These are phyloP conservation scores for Fusarium papillatum DNA, from an alignment of 2,329 filamentous ascomycete genomes.

Conservation along the genomic window DNA sequence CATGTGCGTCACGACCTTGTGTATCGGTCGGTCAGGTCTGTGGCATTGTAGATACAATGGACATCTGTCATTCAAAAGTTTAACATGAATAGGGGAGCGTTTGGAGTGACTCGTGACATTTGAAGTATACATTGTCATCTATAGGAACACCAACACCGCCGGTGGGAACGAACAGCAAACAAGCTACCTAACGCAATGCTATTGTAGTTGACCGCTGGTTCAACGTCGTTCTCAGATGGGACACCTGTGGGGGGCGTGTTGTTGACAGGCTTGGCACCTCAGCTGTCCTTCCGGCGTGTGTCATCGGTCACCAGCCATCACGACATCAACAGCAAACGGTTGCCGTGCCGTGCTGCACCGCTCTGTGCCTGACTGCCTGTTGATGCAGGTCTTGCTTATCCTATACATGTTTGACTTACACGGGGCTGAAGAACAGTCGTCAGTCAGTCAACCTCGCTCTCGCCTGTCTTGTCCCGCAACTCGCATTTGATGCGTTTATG, in stretches of 20 bases:
- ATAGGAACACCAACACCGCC: not conserved
- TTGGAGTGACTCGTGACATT: not conserved
- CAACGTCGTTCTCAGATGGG: not conserved
- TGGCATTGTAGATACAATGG: constrained; percentile 23
- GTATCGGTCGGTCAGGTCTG: constrained; percentile 16
- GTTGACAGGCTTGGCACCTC: constrained; percentile 6
- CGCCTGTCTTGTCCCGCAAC: not conserved
- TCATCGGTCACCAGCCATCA: constrained; percentile 9
- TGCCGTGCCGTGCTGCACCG: not conserved
- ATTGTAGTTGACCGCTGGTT: constrained; percentile 1
- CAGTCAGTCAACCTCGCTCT: not conserved
- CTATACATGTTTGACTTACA: constrained; percentile 7
- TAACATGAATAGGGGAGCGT: not conserved
- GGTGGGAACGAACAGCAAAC: not conserved
- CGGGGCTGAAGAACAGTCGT: not conserved
- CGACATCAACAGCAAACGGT: constrained; percentile 14
- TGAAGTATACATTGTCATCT: not conserved
- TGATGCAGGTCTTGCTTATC: not conserved
- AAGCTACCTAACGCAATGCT: not conserved
- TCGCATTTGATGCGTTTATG: not conserved
- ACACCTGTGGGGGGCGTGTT: constrained; percentile 13
- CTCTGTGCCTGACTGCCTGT: not conserved
- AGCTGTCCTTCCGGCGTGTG: constrained; percentile 8
- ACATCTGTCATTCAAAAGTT: constrained; percentile 8
- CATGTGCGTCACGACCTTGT: constrained; percentile 38